phyloP scores from a whole-genome alignment of 2,329 filamentous ascomycete species.

The Colletotrichum caudatum region DNA sequence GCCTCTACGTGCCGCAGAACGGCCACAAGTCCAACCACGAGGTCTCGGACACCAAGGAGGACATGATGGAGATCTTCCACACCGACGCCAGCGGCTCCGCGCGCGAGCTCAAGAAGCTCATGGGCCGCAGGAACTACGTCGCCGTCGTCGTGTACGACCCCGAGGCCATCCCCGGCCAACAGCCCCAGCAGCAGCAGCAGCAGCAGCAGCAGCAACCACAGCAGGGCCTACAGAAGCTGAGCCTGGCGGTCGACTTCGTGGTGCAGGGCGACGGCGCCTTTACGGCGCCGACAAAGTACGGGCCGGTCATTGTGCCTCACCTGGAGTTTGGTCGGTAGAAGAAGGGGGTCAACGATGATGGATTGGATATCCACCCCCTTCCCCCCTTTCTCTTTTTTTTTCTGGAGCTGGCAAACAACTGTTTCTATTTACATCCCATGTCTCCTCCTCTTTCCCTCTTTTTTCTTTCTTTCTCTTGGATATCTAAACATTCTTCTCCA shows the following conservation, averaged over 20 bases:
- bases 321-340: slow-evolving; percentile 77
- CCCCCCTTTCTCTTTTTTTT: background rate
- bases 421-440: background rate
- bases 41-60: slow-evolving; percentile 93
- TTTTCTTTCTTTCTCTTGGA: slow-evolving; percentile 10
- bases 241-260: slow-evolving; percentile 94
- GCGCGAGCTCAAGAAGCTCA: slow-evolving; percentile 89
- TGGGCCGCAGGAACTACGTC: slow-evolving; percentile 93
- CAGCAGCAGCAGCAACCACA: slow-evolving; percentile 47
- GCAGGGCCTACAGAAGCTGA: slow-evolving; percentile 74
- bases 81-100: slow-evolving; percentile 87
- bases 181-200: slow-evolving; percentile 46
- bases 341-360: background rate
- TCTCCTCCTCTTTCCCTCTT: background rate
- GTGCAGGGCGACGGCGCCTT: slow-evolving; percentile 91
- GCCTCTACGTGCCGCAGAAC: slow-evolving; percentile 90
- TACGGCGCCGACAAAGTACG: slow-evolving; percentile 90
- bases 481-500: slow-evolving; percentile 21
- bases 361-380: too few species aligned
- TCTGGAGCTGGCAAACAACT: background rate
- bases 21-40: slow-evolving; percentile 80
- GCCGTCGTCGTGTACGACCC: slow-evolving; percentile 96
- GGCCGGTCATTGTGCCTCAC: slow-evolving; percentile 93
- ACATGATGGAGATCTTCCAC: slow-evolving; percentile 99
- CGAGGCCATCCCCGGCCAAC: slow-evolving; percentile 67